Percentiles rank a stretch among this genome's conserved stretches.
These are phyloP conservation scores for Fusarium decemcellulare DNA, from an alignment of 2,329 filamentous ascomycete genomes.

Conservation along the genomic window DNA sequence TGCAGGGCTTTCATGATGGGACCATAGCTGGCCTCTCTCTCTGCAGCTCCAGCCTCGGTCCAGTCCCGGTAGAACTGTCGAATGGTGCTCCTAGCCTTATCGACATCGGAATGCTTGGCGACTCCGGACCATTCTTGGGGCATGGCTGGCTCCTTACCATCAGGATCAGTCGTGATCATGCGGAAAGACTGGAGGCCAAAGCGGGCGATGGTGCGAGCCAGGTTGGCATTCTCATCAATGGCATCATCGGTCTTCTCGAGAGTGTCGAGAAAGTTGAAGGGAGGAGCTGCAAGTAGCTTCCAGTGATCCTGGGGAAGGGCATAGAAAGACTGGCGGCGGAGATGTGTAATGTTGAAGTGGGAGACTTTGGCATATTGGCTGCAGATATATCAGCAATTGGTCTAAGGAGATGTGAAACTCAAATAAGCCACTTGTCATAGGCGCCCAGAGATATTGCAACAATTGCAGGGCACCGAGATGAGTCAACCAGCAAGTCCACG, in stretches of 20 bases:
- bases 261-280: conserved; percentile 86
- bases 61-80: conserved; percentile 97
- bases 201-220: conserved; percentile 84
- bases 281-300: conserved; percentile 83
- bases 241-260: conserved; percentile 86
- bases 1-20: conserved; percentile 79
- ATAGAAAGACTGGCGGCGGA: conserved; percentile 93
- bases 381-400: conserved; percentile 33
- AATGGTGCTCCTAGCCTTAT: conserved; percentile 93
- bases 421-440: not conserved
- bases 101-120: conserved; percentile 81
- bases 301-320: conserved; percentile 88
- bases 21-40: conserved; percentile 83
- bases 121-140: conserved; percentile 77
- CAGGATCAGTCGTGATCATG: conserved; percentile 55
- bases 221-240: conserved; percentile 88
- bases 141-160: conserved; percentile 60
- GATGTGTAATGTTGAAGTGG: conserved; percentile 92
- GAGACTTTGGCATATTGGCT: conserved; percentile 89
- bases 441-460: too few species aligned
- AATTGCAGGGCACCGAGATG: too few species aligned
- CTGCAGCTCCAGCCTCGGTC: conserved; percentile 81
- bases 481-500: not conserved
- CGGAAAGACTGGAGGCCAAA: conserved; percentile 78
- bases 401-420: not conserved